Base-by-base conservation (phyloP, 2,329 filamentous ascomycete genomes). In the Colletotrichum filicis region DNA sequence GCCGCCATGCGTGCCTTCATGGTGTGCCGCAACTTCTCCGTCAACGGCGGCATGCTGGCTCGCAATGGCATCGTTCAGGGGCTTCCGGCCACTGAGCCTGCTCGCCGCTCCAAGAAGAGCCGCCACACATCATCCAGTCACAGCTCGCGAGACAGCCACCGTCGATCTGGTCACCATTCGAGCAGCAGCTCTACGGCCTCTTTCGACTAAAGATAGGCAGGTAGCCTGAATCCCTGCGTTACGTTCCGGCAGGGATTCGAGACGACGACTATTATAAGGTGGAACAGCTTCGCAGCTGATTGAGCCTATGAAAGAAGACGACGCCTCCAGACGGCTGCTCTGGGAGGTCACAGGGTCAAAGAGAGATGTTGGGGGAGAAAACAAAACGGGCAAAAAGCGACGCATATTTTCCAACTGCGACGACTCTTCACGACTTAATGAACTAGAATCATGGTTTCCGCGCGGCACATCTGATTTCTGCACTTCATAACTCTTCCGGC, bases 21-120 rank as follows among this genome's bases (percentile, higher is more conserved):
- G 91, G 97, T 98, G 77, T 98, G 96, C 87, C 93, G 95, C 76
- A 98, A 98, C 88, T 98, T 98, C 85, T 97, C 95, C 68, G 94
- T 97, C 83, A 98, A 98, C 81, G 95, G 97, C 79, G 96, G 96
- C 81, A 98, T 97, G 95, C 86, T 92, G 75, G 91, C 90, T 75
- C 89, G 90, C 76, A 92, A 92, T 79, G 91, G 91, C 56, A 91
- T 92, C 75, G 90, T 92, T 75, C 91, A 92, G 82, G 91, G 91
- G 62, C 86, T 92, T 49, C 91, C 91, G 16, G 89, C 86, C 68
- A 85, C 87, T 76, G 85, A 87, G 76, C 84, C 89, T 68, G 83
- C 79, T 74, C 83, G 83, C 79, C 88, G 85, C 76, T 84, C 86
- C 73, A 81, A 85, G 76, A 88, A 88, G 82, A 73, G 88, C 74